Evolutionary conservation across 441 rosid species (phyloP), one percentile per base, ranked within the genome.

Genomic region (Raphanus hybrid): DNA sequence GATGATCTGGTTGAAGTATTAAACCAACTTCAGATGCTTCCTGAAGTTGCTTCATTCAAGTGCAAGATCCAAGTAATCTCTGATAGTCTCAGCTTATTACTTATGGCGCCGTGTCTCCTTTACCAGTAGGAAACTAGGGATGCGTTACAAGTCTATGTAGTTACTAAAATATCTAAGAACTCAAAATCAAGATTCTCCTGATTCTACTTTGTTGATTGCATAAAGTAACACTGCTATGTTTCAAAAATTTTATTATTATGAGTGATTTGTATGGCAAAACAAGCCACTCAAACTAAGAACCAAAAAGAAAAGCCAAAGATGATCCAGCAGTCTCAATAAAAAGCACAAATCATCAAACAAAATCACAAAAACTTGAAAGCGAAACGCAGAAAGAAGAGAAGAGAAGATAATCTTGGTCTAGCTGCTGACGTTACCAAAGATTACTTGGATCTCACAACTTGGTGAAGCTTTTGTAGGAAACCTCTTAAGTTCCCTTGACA

Each of bases 11-110:
- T 4, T 55, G 16, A 63, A 54, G 50, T 76, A 29, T 64, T 52
- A 76, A 39, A 2, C 35, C 66, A 39, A 18, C 78, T 75, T 32
- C 78, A 75, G 68, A 32, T 18, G 35, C 55, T 60, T 18, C 11
- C 61, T 0, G 41, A 1, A 60, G 55, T 45, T 2, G 73, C 78
- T 67, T 75, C 73, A 75, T 14, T 3, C 6, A 75, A 67, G 34
- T 75, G 67, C 73, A 59, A 67, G 39, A 75, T 75, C 54, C 68
- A 75, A 64, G 73, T 75, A 45, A 48, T 75, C 68, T 75, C 78
- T 60, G 29, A 67, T 39, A 67, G 23, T 8, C 50, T 75, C 52
- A 14, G 60, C 27, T 11, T 67, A 15, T 14, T 0, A 0, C 37
- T 34, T 34, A 34, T 34, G 37, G 37, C 37, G 1, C 37, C 37